These are phyloP conservation scores for Ruellia speciosa DNA, from an alignment of 305 asterid genomes.

Conservation along the genomic window DNA sequence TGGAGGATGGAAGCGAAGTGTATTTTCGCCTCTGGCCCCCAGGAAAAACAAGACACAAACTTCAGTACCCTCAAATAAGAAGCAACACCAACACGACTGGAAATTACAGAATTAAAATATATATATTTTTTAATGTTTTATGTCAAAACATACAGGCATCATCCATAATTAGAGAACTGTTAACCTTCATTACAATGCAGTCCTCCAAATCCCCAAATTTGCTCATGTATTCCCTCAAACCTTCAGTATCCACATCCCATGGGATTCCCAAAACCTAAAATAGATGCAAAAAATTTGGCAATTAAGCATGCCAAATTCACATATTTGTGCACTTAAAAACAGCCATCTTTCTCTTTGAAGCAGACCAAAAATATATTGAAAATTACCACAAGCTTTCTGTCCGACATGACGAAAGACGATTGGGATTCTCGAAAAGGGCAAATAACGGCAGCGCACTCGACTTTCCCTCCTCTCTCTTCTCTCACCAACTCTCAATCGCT, in stretches of 20 bases:
- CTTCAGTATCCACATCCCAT: conserved; percentile 95
- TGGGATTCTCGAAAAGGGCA: conserved; percentile 19
- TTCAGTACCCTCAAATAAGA: no score
- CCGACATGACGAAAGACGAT: conserved; percentile 45
- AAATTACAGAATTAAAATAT: not conserved
- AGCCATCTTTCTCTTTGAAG: not conserved
- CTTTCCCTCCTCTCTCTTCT: conserved; percentile 36
- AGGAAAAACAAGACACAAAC: no score
- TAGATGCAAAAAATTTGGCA: conserved; percentile 6
- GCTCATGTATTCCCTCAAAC: conserved; percentile 84
- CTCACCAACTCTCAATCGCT: conserved; percentile 59
- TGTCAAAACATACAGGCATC: no score
- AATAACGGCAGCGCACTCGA: conserved; percentile 30
- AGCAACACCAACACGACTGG: not conserved
- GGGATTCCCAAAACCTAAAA: conserved; percentile 92
- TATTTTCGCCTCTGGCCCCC: no score
- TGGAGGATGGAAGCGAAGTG: no score
- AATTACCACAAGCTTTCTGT: conserved; percentile 88
- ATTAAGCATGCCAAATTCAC: conserved; percentile 7
- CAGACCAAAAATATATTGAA: conserved; percentile 10
- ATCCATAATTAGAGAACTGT: conserved; percentile 4
- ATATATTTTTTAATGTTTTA: not conserved
- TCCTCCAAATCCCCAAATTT: conserved; percentile 92
- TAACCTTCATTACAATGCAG: conserved; percentile 93
- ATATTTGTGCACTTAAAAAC: not conserved